Evolutionary conservation across 805 yeast species (phyloP), one percentile per base, ranked within the genome.

Genomic region (Lipomyces yamanashiensis): DNA sequence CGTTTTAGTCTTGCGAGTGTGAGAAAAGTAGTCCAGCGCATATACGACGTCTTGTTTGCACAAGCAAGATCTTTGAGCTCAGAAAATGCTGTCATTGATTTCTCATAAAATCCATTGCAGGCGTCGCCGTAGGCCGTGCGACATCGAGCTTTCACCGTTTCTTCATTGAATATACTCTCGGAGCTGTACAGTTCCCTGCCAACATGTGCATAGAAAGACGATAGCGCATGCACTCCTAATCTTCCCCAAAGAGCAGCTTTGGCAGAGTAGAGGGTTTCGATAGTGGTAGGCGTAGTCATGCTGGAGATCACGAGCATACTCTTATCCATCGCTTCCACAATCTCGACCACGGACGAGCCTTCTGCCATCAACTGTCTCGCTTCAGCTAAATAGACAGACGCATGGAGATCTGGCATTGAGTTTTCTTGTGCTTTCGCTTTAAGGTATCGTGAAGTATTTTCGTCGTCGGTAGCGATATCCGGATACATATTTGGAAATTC

Each of bases 301-400:
- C 41, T 21, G 7, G 63, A 40, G 21, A 49, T 59, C 21, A 64
- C 36, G 34, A 17, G 23, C 23, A 48, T 19, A 43, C 64, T 57
- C 47, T 63, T 59, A 19, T 40, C 44, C n/a, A 66, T 12, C 15
- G 67, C 40, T 28, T 66, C 69, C 39, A 59, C 33, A 6, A 66
- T 43, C 41, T 28, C 43, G 15, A 41, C 23, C n/a, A 45, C 40
- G 15, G 48, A 39, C 9, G 36, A 48, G 12, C 44, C 54, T n/a
- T 44, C 54, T 8, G 40, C n/a, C 54, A 63, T 59, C 21, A 64
- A 33, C 4, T 55, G 15, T 36, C 83, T 73, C 0, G 88, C 84
- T 70, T 88, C 91, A 66, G 85, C 85, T 67, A 86, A 86, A 71
- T 84, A 87, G 9, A 90, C 86, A 72, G 84, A 80, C 1, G 92